These are phyloP conservation scores for Cladosporium sp. DNA, from an alignment of 2,329 filamentous ascomycete genomes.

Conservation along the genomic window DNA sequence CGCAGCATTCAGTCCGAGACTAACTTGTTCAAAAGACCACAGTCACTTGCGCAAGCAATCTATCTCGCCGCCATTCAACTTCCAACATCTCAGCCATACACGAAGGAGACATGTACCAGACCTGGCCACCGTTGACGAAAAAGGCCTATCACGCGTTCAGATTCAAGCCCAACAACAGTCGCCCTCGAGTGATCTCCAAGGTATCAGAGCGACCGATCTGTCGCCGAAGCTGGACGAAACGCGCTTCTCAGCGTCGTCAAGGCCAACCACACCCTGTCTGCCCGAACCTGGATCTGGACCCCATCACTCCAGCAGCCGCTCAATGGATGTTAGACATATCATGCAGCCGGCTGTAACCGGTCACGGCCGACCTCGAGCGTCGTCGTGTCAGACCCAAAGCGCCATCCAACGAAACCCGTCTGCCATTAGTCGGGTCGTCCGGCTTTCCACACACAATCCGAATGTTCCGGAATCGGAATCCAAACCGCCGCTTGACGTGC, in stretches of 20 bases:
- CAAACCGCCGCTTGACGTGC: neutral
- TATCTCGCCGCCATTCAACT: constrained; percentile 59
- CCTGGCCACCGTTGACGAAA: constrained; percentile 45
- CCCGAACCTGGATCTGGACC: neutral
- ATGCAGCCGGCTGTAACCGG: neutral
- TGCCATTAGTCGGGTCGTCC: neutral
- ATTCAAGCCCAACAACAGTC: constrained; percentile 46
- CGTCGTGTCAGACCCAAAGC: constrained; percentile 1
- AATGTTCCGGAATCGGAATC: neutral
- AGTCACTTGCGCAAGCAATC: constrained; percentile 36
- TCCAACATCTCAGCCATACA: constrained; percentile 58
- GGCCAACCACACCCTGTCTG: constrained; percentile 11
- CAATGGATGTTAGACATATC: constrained; percentile 3
- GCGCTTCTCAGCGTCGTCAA: constrained; percentile 8
- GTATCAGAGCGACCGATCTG: constrained; percentile 47
- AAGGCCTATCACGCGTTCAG: constrained; percentile 48
- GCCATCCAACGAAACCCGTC: neutral
- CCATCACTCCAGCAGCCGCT: constrained; percentile 5
- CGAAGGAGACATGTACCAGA: constrained; percentile 48
- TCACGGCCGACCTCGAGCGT: neutral
- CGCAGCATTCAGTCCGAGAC: neutral
- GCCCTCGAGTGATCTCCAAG: constrained; percentile 44
- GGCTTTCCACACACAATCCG: neutral
- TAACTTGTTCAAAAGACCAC: constrained; percentile 19
- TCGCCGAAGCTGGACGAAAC: constrained; percentile 11